These are phyloP conservation scores for Paraconiothyrium brasiliense DNA, from an alignment of 2,329 filamentous ascomycete species.

Conservation along the genomic window DNA sequence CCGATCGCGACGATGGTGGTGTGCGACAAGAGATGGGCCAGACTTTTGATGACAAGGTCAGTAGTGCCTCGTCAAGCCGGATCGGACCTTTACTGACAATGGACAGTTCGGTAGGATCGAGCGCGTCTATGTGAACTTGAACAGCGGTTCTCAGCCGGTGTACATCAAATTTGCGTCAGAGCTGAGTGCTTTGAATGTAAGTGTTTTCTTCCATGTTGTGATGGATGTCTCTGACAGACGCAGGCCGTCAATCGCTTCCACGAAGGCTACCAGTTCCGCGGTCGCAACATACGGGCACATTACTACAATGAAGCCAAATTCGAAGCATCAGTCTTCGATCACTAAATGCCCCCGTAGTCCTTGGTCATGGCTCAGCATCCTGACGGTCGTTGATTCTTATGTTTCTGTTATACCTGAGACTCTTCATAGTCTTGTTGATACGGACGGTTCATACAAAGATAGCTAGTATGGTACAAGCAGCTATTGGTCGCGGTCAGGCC, in stretches of 20 bases:
- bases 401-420: not conserved
- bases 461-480: too few relatives aligned
- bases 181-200: slow-evolving; percentile 82
- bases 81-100: slow-evolving; percentile 22
- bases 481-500: too few relatives aligned
- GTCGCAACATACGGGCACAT: slow-evolving; percentile 80
- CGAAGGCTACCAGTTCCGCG: slow-evolving; percentile 92
- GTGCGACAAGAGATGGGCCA: slow-evolving; percentile 95
- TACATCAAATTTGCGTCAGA: slow-evolving; percentile 93
- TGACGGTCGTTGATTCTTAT: not conserved
- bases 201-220: slow-evolving; percentile 44
- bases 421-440: not conserved
- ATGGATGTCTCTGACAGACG: slow-evolving; percentile 19
- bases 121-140: slow-evolving; percentile 74
- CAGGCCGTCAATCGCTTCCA: slow-evolving; percentile 90
- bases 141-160: slow-evolving; percentile 69
- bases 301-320: slow-evolving; percentile 89
- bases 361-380: not conserved
- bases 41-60: slow-evolving; percentile 82
- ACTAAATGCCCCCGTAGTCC: slow-evolving; percentile 20
- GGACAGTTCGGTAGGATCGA: slow-evolving; percentile 82
- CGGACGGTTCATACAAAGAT: too few relatives aligned
- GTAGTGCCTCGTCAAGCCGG: slow-evolving; percentile 12
- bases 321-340: slow-evolving; percentile 60
- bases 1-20: slow-evolving; percentile 66